Conservation (phyloP, 2,329 filamentous ascomycete genomes). For the Chalaropsis ovoidea region DNA sequence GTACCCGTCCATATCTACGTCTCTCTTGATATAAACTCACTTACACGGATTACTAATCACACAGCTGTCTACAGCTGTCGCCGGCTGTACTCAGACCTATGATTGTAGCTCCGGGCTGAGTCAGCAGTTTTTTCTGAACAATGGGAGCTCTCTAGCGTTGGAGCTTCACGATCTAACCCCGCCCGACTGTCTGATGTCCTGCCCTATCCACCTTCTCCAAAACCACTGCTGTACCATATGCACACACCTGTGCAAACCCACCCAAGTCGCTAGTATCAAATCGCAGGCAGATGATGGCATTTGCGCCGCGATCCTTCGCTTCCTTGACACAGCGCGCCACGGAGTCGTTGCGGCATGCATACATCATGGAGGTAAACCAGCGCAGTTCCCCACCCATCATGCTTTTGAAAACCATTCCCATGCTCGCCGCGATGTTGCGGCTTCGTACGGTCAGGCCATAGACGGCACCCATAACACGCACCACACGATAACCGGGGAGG, state of each 20-base stretch:
- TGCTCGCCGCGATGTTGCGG: not conserved
- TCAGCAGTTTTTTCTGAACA: too few relatives aligned
- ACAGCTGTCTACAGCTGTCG: too few relatives aligned
- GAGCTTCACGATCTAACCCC: not conserved
- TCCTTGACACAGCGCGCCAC: conserved; percentile 46
- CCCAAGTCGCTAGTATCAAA: conserved; percentile 39
- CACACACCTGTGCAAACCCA: not conserved
- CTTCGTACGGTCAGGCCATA: not conserved
- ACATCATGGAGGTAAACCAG: conserved; percentile 12
- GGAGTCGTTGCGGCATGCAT: conserved; percentile 50
- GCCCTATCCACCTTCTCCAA: not conserved
- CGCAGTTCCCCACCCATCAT: not conserved
- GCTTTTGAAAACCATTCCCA: not conserved
- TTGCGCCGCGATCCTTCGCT: conserved; percentile 48
- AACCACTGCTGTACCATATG: not conserved
- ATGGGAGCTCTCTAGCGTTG: too few relatives aligned
- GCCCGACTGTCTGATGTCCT: not conserved
- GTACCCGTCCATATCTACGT: too few relatives aligned
- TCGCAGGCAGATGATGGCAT: conserved; percentile 49
- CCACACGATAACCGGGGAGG: not conserved
- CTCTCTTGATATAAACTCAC: too few relatives aligned
- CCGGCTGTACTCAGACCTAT: too few relatives aligned
- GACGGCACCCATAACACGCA: not conserved
- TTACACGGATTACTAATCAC: too few relatives aligned
- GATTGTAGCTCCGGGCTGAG: too few relatives aligned